Conservation (phyloP, 495 filamentous ascomycete genomes). For the Aspergillus bridgeri region DNA sequence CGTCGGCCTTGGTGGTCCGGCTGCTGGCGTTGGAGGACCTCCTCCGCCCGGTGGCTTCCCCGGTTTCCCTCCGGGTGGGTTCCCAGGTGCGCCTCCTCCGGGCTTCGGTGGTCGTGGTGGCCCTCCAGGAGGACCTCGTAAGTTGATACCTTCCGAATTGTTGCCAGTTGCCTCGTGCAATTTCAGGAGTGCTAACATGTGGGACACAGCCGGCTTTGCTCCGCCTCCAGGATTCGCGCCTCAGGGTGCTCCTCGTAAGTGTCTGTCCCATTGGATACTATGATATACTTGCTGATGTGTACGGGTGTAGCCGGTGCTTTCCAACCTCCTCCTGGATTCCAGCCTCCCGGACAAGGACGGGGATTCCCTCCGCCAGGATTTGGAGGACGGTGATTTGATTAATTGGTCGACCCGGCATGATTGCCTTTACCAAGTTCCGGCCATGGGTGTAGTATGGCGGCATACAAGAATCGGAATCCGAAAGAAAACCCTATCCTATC, state of each 20-base stretch:
- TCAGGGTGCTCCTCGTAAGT: constrained; percentile 60
- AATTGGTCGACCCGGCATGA: constrained; percentile 1
- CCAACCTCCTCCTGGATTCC: constrained; percentile 70
- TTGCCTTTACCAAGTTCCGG: constrained; percentile 3
- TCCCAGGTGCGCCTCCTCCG: constrained; percentile 64
- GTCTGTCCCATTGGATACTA: constrained; percentile 1
- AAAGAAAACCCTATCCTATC: constrained; percentile 2
- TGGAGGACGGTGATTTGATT: constrained; percentile 58
- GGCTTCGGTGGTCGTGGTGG: constrained; percentile 77
- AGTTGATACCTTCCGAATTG: constrained; percentile 27
- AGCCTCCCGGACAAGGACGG: constrained; percentile 59
- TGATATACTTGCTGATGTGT: constrained; percentile 18
- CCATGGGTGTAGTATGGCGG: constrained; percentile 12
- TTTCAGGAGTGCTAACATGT: constrained; percentile 4
- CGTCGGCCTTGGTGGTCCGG: constrained; percentile 82
- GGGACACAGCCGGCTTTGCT: constrained; percentile 51
- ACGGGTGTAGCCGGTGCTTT: constrained; percentile 50
- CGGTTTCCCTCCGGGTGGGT: constrained; percentile 61
- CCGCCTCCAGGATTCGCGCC: constrained; percentile 64
- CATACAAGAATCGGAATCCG: constrained; percentile 4
- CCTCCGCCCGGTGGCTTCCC: constrained; percentile 58
- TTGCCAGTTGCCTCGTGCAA: background rate
- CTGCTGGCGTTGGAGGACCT: constrained; percentile 81
- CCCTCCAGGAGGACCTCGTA: constrained; percentile 58
- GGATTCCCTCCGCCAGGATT: constrained; percentile 78